Evolutionary conservation across 2,329 filamentous ascomycete species (phyloP), one percentile per base, ranked within the genome.

Genomic region (Blastomyces parvus): DNA sequence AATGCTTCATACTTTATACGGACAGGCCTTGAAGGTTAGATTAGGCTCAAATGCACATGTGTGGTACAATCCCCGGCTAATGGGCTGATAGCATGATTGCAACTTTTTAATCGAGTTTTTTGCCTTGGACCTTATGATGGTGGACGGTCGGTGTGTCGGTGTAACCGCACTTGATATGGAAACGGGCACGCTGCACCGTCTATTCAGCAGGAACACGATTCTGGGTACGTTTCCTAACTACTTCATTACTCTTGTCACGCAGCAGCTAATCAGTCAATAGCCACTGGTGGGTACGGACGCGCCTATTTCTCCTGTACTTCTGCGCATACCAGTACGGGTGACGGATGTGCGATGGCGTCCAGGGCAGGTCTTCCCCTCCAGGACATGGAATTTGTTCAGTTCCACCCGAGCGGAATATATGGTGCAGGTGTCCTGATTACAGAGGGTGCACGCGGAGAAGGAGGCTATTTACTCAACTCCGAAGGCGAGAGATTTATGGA

Each of bases 101-200:
- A 94, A 95, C 81, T 96, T 94, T 83, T 94, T 95, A 79, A 95
- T 96, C 77, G 91, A 96, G 79, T 95, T 89, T 83, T 96, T 95
- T 75, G 91, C 89, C 70, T 84, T 92, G 67, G 91, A 96, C 75
- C 80, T 95, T 77, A 89, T 96, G 71, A 95, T 95, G 91, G 86
- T 94, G 78, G 89, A 93, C 70, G 90, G 90, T 64, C 87, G 90
- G 77, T 96, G 91, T 81, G 90, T 90, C 69, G 91, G 91, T 83
- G 88, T 95, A 66, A 82, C 95, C 67, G 90, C 90, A 65, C 92
- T 94, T 80, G 95, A 94, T 83, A 90, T 94, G 80, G 91, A 96
- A 79, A 91, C 95, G 71, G 91, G 91, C 63, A 95, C 90, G 17
- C 85, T 96, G 64, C 91, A 96, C 82, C 85, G 91, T 72, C 92